Evolutionary conservation across 495 filamentous ascomycete genomes (phyloP).

Genomic region (Pyrenopolyporus hunteri): DNA sequence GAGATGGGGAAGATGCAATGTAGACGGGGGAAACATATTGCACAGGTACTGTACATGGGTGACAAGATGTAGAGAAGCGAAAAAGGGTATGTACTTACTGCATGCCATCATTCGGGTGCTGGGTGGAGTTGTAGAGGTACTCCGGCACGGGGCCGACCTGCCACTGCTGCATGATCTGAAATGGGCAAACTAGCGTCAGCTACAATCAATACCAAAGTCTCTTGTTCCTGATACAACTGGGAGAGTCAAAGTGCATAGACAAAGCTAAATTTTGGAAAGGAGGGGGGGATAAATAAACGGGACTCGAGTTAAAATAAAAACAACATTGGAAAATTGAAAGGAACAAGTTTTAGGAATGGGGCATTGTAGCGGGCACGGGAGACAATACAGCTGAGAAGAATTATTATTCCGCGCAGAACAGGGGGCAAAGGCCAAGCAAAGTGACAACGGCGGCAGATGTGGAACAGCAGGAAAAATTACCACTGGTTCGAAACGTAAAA

Average conservation of each 20-base stretch:
- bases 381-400: slow-evolving; percentile 15
- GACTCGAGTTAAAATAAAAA: slow-evolving; percentile 23
- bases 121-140: slow-evolving; percentile 58
- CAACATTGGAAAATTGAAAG: slow-evolving; percentile 16
- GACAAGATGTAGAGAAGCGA: slow-evolving; percentile 46
- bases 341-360: slow-evolving; percentile 14
- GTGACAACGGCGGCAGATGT: slow-evolving; percentile 24
- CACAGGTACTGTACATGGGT: slow-evolving; percentile 38
- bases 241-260: slow-evolving; percentile 25
- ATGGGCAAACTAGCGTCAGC: slow-evolving; percentile 43
- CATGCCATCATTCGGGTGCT: slow-evolving; percentile 52
- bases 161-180: slow-evolving; percentile 60
- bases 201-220: slow-evolving; percentile 29
- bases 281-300: slow-evolving; percentile 19
- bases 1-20: slow-evolving; percentile 30
- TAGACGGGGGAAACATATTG: slow-evolving; percentile 39
- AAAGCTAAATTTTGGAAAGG: slow-evolving; percentile 12
- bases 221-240: slow-evolving; percentile 35
- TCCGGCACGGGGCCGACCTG: slow-evolving; percentile 55
- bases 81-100: slow-evolving; percentile 56
- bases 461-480: slow-evolving; percentile 24
- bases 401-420: slow-evolving; percentile 21
- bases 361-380: neutral
- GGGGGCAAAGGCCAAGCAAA: slow-evolving; percentile 14
- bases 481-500: slow-evolving; percentile 27